phyloP scores from a whole-genome alignment of 169 alveolate species.

The Plasmodium adleri region DNA sequence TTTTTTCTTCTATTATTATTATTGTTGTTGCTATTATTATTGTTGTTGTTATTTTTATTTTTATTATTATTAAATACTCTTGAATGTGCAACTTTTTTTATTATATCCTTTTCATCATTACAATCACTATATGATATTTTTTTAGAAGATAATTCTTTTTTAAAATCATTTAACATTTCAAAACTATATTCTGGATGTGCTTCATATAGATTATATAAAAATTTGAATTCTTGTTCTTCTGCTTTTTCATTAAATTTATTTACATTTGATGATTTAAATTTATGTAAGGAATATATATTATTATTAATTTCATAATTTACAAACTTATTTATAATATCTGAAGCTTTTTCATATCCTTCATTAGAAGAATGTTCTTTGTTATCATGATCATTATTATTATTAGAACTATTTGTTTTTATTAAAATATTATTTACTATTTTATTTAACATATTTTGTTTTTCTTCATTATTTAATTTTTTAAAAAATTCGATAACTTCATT shows the following conservation, averaged over 20 bases:
- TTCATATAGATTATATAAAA: constrained; percentile 9
- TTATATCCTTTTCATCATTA: constrained; percentile 40
- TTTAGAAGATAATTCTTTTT: constrained; percentile 25
- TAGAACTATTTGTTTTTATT: neutral
- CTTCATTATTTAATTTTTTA: constrained; percentile 54
- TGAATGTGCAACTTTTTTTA: constrained; percentile 39
- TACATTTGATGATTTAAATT: constrained; percentile 43
- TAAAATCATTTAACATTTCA: constrained; percentile 64
- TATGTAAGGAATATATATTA: constrained; percentile 58
- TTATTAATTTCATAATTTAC: constrained; percentile 45
- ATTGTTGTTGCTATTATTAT: neutral
- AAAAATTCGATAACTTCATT: constrained; percentile 39
- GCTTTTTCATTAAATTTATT: constrained; percentile 38
- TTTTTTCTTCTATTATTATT: constrained; percentile 46
- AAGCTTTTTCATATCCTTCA: constrained; percentile 30
- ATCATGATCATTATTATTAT: neutral
- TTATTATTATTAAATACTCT: constrained; percentile 30
- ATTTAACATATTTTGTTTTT: constrained; percentile 68
- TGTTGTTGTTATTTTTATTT: neutral
- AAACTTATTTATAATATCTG: constrained; percentile 51
- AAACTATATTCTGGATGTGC: constrained; percentile 70
- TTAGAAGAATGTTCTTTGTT: neutral
- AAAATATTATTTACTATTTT: constrained; percentile 3
- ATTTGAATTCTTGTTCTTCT: constrained; percentile 25
- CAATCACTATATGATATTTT: constrained; percentile 9